Evolutionary conservation across 2,329 filamentous ascomycete species (phyloP).

Genomic region (Coniella vitis): DNA sequence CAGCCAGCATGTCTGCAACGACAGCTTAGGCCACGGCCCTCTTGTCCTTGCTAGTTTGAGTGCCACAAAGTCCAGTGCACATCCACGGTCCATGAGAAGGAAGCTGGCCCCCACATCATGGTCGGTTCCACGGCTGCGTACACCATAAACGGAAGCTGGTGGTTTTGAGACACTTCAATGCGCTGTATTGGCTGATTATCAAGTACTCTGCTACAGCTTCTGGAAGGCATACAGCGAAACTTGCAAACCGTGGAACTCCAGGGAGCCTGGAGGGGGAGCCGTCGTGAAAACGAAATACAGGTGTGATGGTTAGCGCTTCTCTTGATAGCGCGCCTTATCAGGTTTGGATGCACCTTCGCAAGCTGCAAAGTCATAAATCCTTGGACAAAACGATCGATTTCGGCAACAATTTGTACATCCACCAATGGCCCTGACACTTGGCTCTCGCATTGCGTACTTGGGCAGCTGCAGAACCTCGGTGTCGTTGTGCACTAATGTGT

Average conservation of each 20-base stretch:
- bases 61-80: neutral
- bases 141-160: slow-evolving; percentile 21
- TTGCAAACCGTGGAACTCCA: slow-evolving; percentile 17
- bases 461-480: neutral
- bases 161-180: slow-evolving; percentile 25
- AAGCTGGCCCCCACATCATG: slow-evolving; percentile 22
- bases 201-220: slow-evolving; percentile 19
- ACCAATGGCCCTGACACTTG: neutral
- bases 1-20: slow-evolving; percentile 21
- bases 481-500: neutral
- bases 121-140: slow-evolving; percentile 17
- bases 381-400: neutral
- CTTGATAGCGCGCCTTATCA: neutral
- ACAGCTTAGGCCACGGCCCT: slow-evolving; percentile 19
- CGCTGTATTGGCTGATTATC: slow-evolving; percentile 25
- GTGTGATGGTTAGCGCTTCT: slow-evolving; percentile 18
- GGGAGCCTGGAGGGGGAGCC: slow-evolving; percentile 17
- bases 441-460: neutral
- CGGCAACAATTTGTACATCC: neutral
- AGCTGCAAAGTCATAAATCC: neutral
- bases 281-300: slow-evolving; percentile 18
- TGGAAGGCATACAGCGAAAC: slow-evolving; percentile 9
- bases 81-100: slow-evolving; percentile 21
- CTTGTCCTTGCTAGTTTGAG: neutral
- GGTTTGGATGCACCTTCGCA: neutral